Conservation (phyloP, 805 yeast genomes). For the Lipomyces oligophaga region DNA sequence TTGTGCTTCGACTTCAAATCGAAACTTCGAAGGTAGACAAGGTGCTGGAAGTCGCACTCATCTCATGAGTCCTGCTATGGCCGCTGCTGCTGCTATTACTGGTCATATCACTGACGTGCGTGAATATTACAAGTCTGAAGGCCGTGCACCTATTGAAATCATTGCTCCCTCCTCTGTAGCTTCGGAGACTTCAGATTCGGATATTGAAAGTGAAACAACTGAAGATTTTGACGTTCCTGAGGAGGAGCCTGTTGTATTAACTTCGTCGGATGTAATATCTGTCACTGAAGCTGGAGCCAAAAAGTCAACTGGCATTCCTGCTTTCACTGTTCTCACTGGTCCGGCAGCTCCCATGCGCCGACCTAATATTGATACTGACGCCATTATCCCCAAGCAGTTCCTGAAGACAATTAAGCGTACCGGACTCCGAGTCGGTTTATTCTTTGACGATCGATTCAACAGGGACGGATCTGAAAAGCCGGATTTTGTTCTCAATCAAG, state of each 20-base stretch:
- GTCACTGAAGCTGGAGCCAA: conserved; percentile 34
- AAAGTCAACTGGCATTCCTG: conserved; percentile 58
- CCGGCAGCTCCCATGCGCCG: conserved; percentile 91
- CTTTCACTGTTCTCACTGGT: conserved; percentile 72
- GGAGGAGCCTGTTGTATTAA: conserved; percentile 23
- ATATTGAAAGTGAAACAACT: conserved; percentile 63
- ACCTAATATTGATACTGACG: conserved; percentile 97
- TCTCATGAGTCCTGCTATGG: conserved; percentile 98
- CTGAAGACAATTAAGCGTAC: conserved; percentile 97
- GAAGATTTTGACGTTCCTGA: conserved; percentile 43
- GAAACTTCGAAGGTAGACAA: conserved; percentile 99
- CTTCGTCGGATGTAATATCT: conserved; percentile 29
- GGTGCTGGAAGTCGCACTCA: conserved; percentile 96
- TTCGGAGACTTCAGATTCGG: conserved; percentile 39
- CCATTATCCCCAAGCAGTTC: conserved; percentile 97
- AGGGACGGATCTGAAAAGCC: conserved; percentile 45
- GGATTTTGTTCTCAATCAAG: conserved; percentile 83
- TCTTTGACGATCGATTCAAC: conserved; percentile 82
- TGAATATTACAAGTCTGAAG: conserved; percentile 57
- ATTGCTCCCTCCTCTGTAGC: conserved; percentile 37
- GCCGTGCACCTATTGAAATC: conserved; percentile 56
- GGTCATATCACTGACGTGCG: conserved; percentile 92
- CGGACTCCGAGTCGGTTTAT: conserved; percentile 81
- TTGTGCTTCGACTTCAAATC: conserved; percentile 97
- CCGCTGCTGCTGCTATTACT: conserved; percentile 94